Conservation (phyloP, 495 filamentous ascomycete species). For the Thermochaetoides thermophila region DNA sequence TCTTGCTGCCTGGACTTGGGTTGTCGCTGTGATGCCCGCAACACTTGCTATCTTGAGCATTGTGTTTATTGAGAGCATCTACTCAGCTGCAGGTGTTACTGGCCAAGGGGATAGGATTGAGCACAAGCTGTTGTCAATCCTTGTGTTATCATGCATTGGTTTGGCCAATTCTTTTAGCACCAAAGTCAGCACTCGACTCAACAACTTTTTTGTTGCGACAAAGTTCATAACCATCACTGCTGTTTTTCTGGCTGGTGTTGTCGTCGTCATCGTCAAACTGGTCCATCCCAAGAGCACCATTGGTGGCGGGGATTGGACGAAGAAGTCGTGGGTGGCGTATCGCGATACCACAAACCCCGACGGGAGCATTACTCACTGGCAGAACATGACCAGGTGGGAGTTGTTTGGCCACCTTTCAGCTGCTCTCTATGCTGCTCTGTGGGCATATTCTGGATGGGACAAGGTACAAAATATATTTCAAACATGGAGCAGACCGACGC, state of each 20-base stretch:
- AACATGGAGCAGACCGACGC: neutral
- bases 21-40: conserved; percentile 41
- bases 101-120: conserved; percentile 22
- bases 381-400: conserved; percentile 29
- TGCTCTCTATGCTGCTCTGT: conserved; percentile 39
- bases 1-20: conserved; percentile 42
- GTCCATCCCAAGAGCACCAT: conserved; percentile 18
- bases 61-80: conserved; percentile 43
- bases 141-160: conserved; percentile 29
- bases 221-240: conserved; percentile 35
- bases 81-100: conserved; percentile 31
- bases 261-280: conserved; percentile 26
- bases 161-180: conserved; percentile 42
- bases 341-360: conserved; percentile 29
- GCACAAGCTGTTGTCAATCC: conserved; percentile 35
- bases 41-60: conserved; percentile 43
- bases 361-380: conserved; percentile 37
- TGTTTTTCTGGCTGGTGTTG: conserved; percentile 33
- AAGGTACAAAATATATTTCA: too few species aligned
- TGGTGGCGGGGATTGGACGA: conserved; percentile 37
- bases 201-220: conserved; percentile 37
- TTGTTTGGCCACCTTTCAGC: conserved; percentile 37
- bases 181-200: conserved; percentile 36
- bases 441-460: conserved; percentile 48
- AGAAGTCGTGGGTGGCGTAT: conserved; percentile 33